Evolutionary conservation across 352 stramenopile species (phyloP).

Genomic region (Pythium coloratum): DNA sequence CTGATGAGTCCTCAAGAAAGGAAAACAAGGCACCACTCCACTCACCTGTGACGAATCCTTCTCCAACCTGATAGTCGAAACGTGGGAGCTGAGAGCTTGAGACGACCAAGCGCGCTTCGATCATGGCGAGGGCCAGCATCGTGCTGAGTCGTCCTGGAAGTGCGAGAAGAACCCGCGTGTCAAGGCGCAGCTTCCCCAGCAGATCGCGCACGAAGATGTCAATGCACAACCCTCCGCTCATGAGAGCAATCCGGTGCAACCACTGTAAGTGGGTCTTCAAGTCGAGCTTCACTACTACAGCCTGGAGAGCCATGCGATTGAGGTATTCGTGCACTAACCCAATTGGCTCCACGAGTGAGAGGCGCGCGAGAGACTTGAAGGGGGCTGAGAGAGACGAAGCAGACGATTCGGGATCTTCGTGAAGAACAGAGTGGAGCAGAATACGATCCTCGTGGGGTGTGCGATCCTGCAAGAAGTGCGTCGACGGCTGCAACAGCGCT

Average conservation of each 20-base stretch:
- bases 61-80: conserved; percentile 51
- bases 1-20: background rate
- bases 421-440: conserved; percentile 6
- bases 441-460: conserved; percentile 7
- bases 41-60: conserved; percentile 44
- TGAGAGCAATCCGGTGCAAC: conserved; percentile 67
- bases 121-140: conserved; percentile 56
- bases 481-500: conserved; percentile 10
- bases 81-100: conserved; percentile 28
- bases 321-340: conserved; percentile 38
- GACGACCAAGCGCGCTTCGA: conserved; percentile 38
- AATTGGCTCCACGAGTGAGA: conserved; percentile 45
- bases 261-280: conserved; percentile 54
- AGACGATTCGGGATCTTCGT: background rate
- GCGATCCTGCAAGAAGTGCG: conserved; percentile 13
- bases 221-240: conserved; percentile 74
- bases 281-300: conserved; percentile 42
- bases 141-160: conserved; percentile 47
- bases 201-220: conserved; percentile 71
- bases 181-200: conserved; percentile 40
- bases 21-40: background rate
- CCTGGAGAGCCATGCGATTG: conserved; percentile 44
- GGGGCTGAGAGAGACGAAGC: conserved; percentile 14
- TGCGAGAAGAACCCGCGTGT: conserved; percentile 45
- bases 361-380: conserved; percentile 45